Base-by-base conservation (phyloP, 768 basidiomycete species). In the Phaffia tasmanica region DNA sequence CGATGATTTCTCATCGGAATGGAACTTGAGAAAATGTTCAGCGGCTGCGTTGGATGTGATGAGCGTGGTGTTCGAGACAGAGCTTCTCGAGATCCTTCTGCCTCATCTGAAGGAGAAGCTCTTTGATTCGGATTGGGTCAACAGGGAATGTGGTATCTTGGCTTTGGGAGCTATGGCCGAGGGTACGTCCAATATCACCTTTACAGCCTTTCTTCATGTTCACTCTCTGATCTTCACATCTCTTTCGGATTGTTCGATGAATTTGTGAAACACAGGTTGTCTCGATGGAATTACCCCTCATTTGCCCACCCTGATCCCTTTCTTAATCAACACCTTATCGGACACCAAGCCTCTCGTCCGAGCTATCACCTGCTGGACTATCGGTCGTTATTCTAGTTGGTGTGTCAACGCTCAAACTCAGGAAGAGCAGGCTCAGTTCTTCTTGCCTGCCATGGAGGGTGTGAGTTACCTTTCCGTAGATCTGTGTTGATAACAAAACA, bases 321-420 rank as follows among this genome's bases (percentile, higher is more conserved):
- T 94, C 79, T 80, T 99, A 69, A 87, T 97, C 74, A 86, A 85
- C 70, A 89, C 87, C 25, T 78, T 99, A 63, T 87, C 86, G 67
- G 92, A 99, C 77, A 81, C 88, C 49, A 97, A 97, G 89, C 94
- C 95, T 23, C 86, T 98, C 50, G 89, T 99, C 11, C 86, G 95
- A 65, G 97, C 95, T 2, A 99, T 99, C 73, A 91, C 93, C 19
- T 99, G 95, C 76, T 99, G 95, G 95, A 97, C 94, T 0, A 81
- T 99, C n/a, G 94, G 95, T 19, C 86, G 95, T 60, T 99, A 99
- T 77, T 90, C 94, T 42, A 90, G 88, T 73, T 99, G 95, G 95
- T 90, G 88, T 72, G 89, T 79, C 65, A 72, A 72, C 61, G 82
- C 84, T 30, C 80, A 82, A 68, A 61, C 59, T 25, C 86, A 89